Percentiles rank a stretch among this genome's conserved stretches.
These are phyloP conservation scores for Penicillium pulvis DNA, from an alignment of 495 filamentous ascomycete genomes.

Conservation along the genomic window DNA sequence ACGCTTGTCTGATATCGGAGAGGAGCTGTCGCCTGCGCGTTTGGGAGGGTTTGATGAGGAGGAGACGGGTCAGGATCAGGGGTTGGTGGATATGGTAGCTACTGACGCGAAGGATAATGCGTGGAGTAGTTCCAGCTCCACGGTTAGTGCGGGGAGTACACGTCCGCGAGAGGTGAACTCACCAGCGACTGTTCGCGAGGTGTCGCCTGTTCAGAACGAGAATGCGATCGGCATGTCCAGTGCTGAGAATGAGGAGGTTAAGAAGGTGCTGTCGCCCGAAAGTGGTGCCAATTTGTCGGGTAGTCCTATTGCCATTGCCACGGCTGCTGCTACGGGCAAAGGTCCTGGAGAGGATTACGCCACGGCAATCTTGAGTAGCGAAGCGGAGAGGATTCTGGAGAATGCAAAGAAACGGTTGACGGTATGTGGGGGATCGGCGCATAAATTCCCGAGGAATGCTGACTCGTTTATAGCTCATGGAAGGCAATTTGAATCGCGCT, in stretches of 20 bases:
- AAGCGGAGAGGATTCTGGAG: slow-evolving; percentile 84
- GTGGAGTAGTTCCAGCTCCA: slow-evolving; percentile 45
- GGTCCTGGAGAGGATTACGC: slow-evolving; percentile 58
- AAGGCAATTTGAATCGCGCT: slow-evolving; percentile 81
- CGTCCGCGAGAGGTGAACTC: slow-evolving; percentile 23
- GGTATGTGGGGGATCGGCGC: slow-evolving; percentile 52
- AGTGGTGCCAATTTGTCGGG: slow-evolving; percentile 4
- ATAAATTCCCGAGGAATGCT: slow-evolving; percentile 11
- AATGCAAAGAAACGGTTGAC: slow-evolving; percentile 87
- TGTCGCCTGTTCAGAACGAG: slow-evolving; percentile 13
- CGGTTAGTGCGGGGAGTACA: slow-evolving; percentile 40
- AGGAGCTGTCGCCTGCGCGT: slow-evolving; percentile 48
- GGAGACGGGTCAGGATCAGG: slow-evolving; percentile 8
- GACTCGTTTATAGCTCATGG: slow-evolving; percentile 69
- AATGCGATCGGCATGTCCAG: not conserved
- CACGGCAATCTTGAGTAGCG: slow-evolving; percentile 72
- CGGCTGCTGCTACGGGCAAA: slow-evolving; percentile 32
- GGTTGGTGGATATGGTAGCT: slow-evolving; percentile 20
- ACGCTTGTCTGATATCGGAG: slow-evolving; percentile 73
- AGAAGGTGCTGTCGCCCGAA: slow-evolving; percentile 1
- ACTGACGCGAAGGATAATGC: slow-evolving; percentile 23
- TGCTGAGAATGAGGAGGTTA: not conserved
- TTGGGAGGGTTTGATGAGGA: slow-evolving; percentile 22
- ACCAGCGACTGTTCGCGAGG: slow-evolving; percentile 17
- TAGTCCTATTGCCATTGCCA: slow-evolving; percentile 20